Evolutionary conservation across 2,329 filamentous ascomycete genomes (phyloP).

Genomic region (Cladophialophora psammophila): DNA sequence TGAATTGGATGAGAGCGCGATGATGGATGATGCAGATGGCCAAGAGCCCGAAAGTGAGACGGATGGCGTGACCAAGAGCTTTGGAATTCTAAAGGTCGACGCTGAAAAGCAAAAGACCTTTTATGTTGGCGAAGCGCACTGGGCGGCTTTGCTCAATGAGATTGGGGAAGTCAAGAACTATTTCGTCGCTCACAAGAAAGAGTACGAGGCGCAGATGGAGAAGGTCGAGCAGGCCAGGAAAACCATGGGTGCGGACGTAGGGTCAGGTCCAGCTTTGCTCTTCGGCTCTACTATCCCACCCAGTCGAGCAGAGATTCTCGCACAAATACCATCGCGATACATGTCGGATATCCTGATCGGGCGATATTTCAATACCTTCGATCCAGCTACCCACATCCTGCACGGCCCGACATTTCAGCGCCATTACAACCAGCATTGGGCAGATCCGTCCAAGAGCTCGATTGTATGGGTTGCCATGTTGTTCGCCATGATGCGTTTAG

Average conservation of each 20-base stretch:
- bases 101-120: slow-evolving; percentile 75
- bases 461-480: slow-evolving; percentile 69
- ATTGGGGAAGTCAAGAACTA: slow-evolving; percentile 95
- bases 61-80: slow-evolving; percentile 73
- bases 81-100: slow-evolving; percentile 85
- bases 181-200: slow-evolving; percentile 84
- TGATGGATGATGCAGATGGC: slow-evolving; percentile 62
- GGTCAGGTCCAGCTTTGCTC: slow-evolving; percentile 75
- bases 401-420: slow-evolving; percentile 86
- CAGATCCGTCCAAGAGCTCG: slow-evolving; percentile 62
- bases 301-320: slow-evolving; percentile 77
- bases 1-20: slow-evolving; percentile 43
- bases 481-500: slow-evolving; percentile 70
- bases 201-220: slow-evolving; percentile 81
- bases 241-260: slow-evolving; percentile 62
- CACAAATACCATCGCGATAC: slow-evolving; percentile 79
- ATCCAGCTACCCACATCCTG: slow-evolving; percentile 72
- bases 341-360: slow-evolving; percentile 84
- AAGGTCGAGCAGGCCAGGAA: slow-evolving; percentile 74
- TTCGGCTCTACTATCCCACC: slow-evolving; percentile 75
- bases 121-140: slow-evolving; percentile 84
- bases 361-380: slow-evolving; percentile 87
- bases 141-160: slow-evolving; percentile 80
- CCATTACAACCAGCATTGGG: slow-evolving; percentile 70
- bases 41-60: slow-evolving; percentile 71